These are phyloP conservation scores for Arthroderma uncinatum DNA, from an alignment of 2,329 filamentous ascomycete genomes.

Conservation along the genomic window DNA sequence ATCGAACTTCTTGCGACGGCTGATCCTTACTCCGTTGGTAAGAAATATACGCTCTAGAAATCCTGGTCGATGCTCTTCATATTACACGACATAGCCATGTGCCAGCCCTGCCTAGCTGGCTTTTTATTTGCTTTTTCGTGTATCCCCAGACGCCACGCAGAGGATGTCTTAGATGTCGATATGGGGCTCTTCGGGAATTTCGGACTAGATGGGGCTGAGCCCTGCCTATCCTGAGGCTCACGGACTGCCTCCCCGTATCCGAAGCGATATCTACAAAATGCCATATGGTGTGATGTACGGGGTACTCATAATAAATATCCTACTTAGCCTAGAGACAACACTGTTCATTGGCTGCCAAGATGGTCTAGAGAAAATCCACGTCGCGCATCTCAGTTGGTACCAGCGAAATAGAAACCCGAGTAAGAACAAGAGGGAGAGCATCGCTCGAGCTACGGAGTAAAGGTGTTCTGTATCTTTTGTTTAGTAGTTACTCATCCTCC, in stretches of 20 bases:
- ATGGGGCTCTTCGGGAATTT: neutral
- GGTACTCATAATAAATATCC: too few species aligned
- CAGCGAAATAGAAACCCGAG: too few species aligned
- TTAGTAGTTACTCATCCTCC: too few species aligned
- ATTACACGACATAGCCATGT: neutral
- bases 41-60: neutral
- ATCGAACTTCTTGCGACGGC: neutral
- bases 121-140: neutral
- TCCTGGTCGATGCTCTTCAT: neutral
- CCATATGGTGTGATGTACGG: neutral
- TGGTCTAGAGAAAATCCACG: too few species aligned
- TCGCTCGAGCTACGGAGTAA: too few species aligned
- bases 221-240: neutral
- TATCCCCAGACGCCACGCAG: neutral
- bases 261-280: neutral
- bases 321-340: too few species aligned
- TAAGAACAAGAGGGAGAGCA: too few species aligned
- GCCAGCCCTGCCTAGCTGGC: neutral
- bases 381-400: too few species aligned
- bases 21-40: neutral
- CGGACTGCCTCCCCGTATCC: neutral
- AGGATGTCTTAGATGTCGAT: neutral
- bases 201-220: neutral
- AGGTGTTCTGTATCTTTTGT: too few species aligned
- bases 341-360: too few species aligned